Base-by-base conservation (phyloP, 495 filamentous ascomycete genomes). In the Antarctomyces pellizariae region DNA sequence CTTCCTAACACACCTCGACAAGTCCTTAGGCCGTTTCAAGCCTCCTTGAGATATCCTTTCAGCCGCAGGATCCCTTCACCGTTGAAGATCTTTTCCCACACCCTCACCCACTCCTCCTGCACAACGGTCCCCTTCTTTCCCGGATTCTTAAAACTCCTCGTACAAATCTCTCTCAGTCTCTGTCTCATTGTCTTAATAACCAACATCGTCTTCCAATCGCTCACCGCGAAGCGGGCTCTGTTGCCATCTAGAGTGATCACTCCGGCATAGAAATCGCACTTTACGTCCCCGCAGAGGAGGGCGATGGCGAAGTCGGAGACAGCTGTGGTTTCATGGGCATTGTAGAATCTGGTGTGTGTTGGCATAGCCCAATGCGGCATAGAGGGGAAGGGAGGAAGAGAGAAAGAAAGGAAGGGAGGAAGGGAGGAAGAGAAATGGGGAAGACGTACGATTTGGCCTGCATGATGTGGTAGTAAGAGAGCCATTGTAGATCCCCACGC, bases 381-480 rank as follows among this genome's bases (percentile, higher is more conserved):
- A 18, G 12, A 14, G 13, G 1, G 18, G 3, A 22, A 19, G 18
- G 27, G 14, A 5, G 7, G 29, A 2, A 12, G 22, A 4, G 4
- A 5, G 7, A 3, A 28, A 18, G 12, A 14, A 15, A 1, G 18
- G 3, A 22, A 19, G 18, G 27, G 14, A 5, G 7, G 29, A 2
- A 12, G 22, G 4, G 4, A 5, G 7, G 3, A 28, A 26, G 16
- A 14, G 8, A 11, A 22, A 18, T 21, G 3, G 15, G 17, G 7
- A 16, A 18, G 9, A 46, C 59, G 36, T 59, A 72, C 54, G 66
- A 59, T 37, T 74, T 86, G 13, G 73, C 71, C 48, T 91, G 80
- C 82, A 93, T 90, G 33, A 93, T 90, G 36, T 84, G 71, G 46
- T 97, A 93, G 45, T 84, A 97, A 0, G 75, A 79, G 23, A 95